These are phyloP conservation scores for Purshia tridentata DNA, from an alignment of 306 rosid genomes.

Conservation along the genomic window DNA sequence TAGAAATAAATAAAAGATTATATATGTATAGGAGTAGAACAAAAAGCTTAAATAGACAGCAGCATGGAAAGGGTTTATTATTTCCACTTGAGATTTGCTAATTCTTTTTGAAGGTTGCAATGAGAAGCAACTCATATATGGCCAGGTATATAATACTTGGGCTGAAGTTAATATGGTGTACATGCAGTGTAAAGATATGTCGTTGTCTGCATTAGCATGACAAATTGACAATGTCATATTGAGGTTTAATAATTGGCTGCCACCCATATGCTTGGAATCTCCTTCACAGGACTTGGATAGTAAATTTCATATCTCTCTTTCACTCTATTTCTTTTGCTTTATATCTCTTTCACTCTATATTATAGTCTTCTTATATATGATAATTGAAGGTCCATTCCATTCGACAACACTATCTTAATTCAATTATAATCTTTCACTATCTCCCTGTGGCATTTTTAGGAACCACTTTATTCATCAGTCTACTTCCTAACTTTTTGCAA, in stretches of 20 bases:
- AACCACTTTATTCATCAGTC: background rate
- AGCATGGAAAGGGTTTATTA: too few relatives aligned
- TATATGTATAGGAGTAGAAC: background rate
- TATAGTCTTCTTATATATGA: background rate
- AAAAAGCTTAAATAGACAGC: too few relatives aligned
- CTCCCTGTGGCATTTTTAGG: background rate
- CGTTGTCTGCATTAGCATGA: background rate
- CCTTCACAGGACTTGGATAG: conserved; percentile 14
- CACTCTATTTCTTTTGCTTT: background rate
- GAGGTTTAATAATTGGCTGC: too few relatives aligned
- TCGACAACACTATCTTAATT: background rate
- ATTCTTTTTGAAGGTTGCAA: conserved; percentile 14
- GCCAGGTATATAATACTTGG: background rate
- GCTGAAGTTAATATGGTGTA: background rate
- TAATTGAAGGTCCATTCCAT: background rate
- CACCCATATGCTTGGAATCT: background rate
- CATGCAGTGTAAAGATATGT: background rate
- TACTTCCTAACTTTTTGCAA: background rate
- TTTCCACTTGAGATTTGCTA: background rate
- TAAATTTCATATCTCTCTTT: background rate
- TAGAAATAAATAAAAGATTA: background rate
- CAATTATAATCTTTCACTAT: background rate
- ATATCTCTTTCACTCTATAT: background rate
- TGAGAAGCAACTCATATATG: background rate
- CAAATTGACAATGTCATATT: background rate